Evolutionary conservation across 164 flowering plant species (phyloP).

Genomic region (Berberis vulgaris): DNA sequence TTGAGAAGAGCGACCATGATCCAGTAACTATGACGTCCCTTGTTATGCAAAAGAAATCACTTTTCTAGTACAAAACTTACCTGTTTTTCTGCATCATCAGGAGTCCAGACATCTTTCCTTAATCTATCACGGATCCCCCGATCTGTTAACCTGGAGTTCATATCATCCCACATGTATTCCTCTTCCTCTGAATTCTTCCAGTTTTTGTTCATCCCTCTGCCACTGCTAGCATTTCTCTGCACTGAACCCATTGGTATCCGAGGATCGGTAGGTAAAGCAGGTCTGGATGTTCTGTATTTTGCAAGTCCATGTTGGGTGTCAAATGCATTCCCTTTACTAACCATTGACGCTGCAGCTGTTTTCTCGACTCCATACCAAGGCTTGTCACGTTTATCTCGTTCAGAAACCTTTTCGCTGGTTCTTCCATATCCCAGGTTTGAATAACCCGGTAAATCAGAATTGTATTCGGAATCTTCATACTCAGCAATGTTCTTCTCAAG

Average conservation of each 20-base stretch:
- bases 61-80: conserved; percentile 24
- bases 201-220: conserved; percentile 34
- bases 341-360: conserved; percentile 25
- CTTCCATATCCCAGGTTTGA: conserved; percentile 36
- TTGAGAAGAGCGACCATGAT: background rate
- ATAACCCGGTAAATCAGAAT: conserved; percentile 38
- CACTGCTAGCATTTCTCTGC: conserved; percentile 11
- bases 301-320: conserved; percentile 29
- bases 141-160: conserved; percentile 45
- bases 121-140: conserved; percentile 26
- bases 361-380: conserved; percentile 38
- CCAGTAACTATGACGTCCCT: background rate
- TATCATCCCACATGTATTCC: conserved; percentile 81
- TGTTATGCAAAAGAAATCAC: conserved; percentile 5
- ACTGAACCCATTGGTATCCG: conserved; percentile 14
- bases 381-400: conserved; percentile 29
- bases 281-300: conserved; percentile 23
- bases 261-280: conserved; percentile 24
- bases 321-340: conserved; percentile 46
- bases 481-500: conserved; percentile 36
- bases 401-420: conserved; percentile 30
- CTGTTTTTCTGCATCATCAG: conserved; percentile 41
- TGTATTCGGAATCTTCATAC: conserved; percentile 45
- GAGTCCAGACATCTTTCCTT: conserved; percentile 37
- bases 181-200: conserved; percentile 97